Evolutionary conservation across 1,284 basidiomycete species (phyloP), one percentile per base, ranked within the genome.

Genomic region (Rugosomyces carneus): DNA sequence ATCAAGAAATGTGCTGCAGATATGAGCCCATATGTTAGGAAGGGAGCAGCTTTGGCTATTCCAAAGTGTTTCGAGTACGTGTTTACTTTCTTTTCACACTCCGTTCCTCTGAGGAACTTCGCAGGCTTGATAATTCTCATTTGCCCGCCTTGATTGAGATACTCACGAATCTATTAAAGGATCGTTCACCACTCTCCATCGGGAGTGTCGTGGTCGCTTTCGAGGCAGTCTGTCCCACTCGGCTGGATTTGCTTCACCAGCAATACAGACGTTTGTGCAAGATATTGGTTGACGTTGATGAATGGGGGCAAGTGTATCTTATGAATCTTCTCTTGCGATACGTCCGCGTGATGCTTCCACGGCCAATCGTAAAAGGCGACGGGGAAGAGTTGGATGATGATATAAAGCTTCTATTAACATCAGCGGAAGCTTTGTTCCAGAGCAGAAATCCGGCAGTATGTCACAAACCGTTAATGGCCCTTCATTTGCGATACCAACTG

Each of bases 1-100:
- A 86, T 98, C 59, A 90, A 89, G 67, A 95, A 93, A 63, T 92
- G 90, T 52, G 87, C 90, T 3, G 79, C 81, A 6, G 93, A 98
- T 64, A 74, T 86, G 18, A 96, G 93, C 62, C 92, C 93, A 0
- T 96, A 95, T 65, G 93, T 98, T 0, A 78, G 94, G 42, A 96
- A 94, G 69, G 83, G 87, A 2, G 91, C 93, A 1, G 91, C 93
- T 0, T 73, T 94, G 2, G 92, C 93, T 9, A 80, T 96, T 47
- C 84, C 90, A 1, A 94, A 93, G 63, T 84, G 82, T 54, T 88
- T 84, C 65, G 80, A 81, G 91, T 93, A 58, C 57, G 85, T 66
- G 37, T 37, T 47, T 27, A 27, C 19, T 29, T 18, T 46, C 32
- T 48, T 44, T 26, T 26, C 24, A 10, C 18, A 11, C 21, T 37